Evolutionary conservation across 257 asterid species (phyloP).

Genomic region (Cinchona pubescens): DNA sequence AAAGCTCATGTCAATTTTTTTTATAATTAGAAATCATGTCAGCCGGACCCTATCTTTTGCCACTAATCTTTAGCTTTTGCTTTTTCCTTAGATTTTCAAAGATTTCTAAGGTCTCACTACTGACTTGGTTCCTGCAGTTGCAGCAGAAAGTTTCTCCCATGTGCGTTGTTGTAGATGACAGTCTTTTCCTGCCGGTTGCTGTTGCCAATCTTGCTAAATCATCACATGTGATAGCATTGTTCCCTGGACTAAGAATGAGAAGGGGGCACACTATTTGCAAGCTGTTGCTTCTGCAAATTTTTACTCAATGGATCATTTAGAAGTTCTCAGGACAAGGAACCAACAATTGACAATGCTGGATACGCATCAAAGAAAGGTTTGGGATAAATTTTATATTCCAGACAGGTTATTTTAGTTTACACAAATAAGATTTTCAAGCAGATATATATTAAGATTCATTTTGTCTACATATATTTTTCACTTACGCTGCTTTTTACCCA

Average conservation of each 20-base stretch:
- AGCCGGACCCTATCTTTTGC: background rate
- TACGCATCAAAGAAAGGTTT: constrained; percentile 56
- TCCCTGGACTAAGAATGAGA: constrained; percentile 80
- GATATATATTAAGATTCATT: background rate
- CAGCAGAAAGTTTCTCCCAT: constrained; percentile 49
- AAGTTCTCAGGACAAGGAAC: constrained; percentile 41
- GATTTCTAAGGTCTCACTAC: background rate
- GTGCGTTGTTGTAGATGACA: constrained; percentile 83
- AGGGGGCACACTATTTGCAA: constrained; percentile 59
- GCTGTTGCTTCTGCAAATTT: constrained; percentile 58
- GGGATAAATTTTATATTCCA: background rate
- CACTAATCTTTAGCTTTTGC: background rate
- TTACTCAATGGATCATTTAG: constrained; percentile 59
- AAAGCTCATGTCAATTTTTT: no score
- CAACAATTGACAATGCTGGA: constrained; percentile 43
- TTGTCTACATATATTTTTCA: background rate
- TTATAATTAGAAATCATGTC: background rate
- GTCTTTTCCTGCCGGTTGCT: constrained; percentile 67
- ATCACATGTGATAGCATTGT: constrained; percentile 64
- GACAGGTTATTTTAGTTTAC: background rate
- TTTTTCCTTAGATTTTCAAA: background rate
- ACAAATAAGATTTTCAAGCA: no score
- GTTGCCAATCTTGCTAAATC: constrained; percentile 52
- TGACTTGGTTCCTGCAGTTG: constrained; percentile 46
- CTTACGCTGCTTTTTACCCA: background rate